Base-by-base conservation (phyloP, 371 early-diverging fungal species). In the Paraphysoderma sedebokerense region DNA sequence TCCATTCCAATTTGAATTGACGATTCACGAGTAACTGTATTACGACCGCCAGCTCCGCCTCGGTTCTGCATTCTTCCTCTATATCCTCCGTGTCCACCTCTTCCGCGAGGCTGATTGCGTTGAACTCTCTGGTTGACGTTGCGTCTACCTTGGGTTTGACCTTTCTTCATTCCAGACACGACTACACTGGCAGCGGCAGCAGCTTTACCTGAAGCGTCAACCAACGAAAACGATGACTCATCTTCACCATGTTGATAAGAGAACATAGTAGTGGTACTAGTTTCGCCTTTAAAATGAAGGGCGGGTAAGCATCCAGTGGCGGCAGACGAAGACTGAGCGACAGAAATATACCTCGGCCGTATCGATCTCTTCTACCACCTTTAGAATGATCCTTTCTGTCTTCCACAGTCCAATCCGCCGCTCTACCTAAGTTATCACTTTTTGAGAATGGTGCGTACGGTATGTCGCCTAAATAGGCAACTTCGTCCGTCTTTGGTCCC, bases 381-480 rank as follows among this genome's bases (percentile, higher is more conserved):
- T 17, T 58, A 59, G 19, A 53, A 57, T 34, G 37, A 29, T 39
- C 73, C 79, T 54, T 74, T 70, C 52, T 71, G 47, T 67, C 77
- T 52, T 79, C 72, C 17, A 70, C 62, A 46, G 79, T 77, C 91
- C 92, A 93, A 68, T 93, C 89, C 50, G 95, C 92, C 33, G 85
- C 79, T 57, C 83, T 81, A 44, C 90, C 91, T 11, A 97, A 68
- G 55, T 87, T 86, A 63, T 97, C 98, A 32, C 81, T 74, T 70
- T 93, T 93, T 49, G 85, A 84, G 75, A 79, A 97, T 36, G 92
- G 93, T 27, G 88, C 82, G 65, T 87, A 97, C 13, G 98, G 98
- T 53, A 97, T 84, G 54, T 83, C 87, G 28, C n/a, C n/a, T n/a
- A n/a, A n/a, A n/a, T n/a, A n/a, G n/a, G n/a, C n/a, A n/a, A n/a